These are phyloP conservation scores for Wickerhamiella azymoides DNA, from an alignment of 805 yeast genomes.

Conservation along the genomic window DNA sequence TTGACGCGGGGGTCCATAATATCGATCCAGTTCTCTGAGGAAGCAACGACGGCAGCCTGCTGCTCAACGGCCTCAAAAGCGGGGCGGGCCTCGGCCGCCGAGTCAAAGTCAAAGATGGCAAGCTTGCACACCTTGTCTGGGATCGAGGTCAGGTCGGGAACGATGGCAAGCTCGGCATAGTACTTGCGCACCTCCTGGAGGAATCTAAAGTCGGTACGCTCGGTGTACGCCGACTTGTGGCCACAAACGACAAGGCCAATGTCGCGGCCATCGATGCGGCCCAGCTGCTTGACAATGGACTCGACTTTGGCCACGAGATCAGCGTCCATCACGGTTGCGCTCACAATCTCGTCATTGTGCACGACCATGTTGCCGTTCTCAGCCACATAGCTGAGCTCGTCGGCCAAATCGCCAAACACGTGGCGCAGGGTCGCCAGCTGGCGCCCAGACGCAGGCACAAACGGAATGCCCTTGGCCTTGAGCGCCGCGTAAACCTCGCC, in stretches of 20 bases:
- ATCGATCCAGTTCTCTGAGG: constrained; percentile 7
- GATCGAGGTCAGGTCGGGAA: constrained; percentile 5
- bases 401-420: constrained; percentile 1
- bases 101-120: constrained; percentile 6
- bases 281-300: background rate
- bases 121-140: constrained; percentile 7
- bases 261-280: constrained; percentile 3
- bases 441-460: constrained; percentile 5
- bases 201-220: constrained; percentile 6
- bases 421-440: constrained; percentile 4
- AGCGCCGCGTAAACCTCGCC: constrained; percentile 2
- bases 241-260: constrained; percentile 7
- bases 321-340: constrained; percentile 5
- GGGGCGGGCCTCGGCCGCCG: background rate
- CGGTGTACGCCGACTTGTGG: constrained; percentile 6
- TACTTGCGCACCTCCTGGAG: constrained; percentile 6
- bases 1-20: constrained; percentile 6
- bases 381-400: constrained; percentile 3
- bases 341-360: constrained; percentile 5
- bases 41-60: constrained; percentile 3
- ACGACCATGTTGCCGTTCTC: constrained; percentile 7
- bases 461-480: constrained; percentile 1
- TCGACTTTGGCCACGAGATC: constrained; percentile 3
- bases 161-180: constrained; percentile 6
- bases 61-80: background rate